These are phyloP conservation scores for Trichothecium roseum DNA, from an alignment of 2,329 filamentous ascomycete genomes.

Conservation along the genomic window DNA sequence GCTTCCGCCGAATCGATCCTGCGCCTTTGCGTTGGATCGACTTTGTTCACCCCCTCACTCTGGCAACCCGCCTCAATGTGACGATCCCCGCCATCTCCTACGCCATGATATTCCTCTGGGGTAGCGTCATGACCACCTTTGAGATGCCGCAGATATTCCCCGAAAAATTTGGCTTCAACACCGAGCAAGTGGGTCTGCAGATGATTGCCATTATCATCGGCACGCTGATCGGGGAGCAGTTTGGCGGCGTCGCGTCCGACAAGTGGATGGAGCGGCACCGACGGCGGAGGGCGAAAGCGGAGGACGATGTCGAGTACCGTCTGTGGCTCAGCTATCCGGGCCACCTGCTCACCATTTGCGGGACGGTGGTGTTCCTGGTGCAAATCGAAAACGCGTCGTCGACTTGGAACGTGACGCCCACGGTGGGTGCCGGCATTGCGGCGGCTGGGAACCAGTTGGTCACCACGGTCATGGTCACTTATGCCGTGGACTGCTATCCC, in stretches of 20 bases:
- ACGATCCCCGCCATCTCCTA: conserved; percentile 35
- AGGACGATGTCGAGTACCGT: conserved; percentile 38
- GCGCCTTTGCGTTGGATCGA: conserved; percentile 3
- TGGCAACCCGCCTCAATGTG: conserved; percentile 3
- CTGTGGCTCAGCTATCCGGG: conserved; percentile 48
- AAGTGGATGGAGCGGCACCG: too few relatives aligned
- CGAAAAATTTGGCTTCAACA: conserved; percentile 43
- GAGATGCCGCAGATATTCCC: conserved; percentile 50
- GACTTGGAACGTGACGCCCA: conserved; percentile 45
- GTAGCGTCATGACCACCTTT: conserved; percentile 29
- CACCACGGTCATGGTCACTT: conserved; percentile 49
- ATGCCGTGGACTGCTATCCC: conserved; percentile 46
- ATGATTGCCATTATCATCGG: conserved; percentile 47
- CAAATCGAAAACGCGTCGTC: conserved; percentile 32
- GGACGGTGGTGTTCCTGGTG: conserved; percentile 43
- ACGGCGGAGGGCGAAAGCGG: too few relatives aligned
- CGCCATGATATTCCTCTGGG: conserved; percentile 44
- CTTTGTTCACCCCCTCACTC: conserved; percentile 8
- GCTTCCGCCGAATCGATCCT: conserved; percentile 9
- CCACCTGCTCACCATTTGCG: conserved; percentile 36
- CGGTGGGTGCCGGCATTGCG: conserved; percentile 40
- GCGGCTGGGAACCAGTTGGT: conserved; percentile 49
- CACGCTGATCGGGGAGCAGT: conserved; percentile 45
- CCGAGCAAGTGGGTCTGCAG: conserved; percentile 47
- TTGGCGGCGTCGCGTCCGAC: conserved; percentile 43